These are phyloP conservation scores for Saposhnikovia divaricata DNA, from an alignment of 129 eudicot genomes.

Conservation along the genomic window DNA sequence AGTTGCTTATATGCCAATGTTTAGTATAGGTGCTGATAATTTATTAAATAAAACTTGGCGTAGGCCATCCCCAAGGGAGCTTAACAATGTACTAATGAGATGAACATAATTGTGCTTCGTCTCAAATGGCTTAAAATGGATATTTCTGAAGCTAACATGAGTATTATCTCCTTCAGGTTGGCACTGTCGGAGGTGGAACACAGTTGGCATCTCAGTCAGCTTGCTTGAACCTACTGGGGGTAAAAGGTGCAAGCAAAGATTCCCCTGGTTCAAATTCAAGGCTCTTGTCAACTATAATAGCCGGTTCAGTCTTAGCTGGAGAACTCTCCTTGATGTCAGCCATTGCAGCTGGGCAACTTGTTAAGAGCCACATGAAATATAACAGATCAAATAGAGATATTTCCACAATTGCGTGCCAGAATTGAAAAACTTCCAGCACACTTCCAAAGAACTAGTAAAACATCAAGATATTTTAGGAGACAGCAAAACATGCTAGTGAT, in stretches of 20 bases:
- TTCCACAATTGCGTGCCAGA: conserved; percentile 2
- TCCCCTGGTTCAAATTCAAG: conserved; percentile 19
- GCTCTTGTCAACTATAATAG: conserved; percentile 25
- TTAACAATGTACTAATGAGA: neutral
- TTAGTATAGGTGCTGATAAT: neutral
- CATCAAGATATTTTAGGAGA: neutral
- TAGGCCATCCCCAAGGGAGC: neutral
- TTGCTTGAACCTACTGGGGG: conserved; percentile 29
- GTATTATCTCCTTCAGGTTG: neutral
- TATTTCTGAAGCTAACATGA: neutral
- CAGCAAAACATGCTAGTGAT: neutral
- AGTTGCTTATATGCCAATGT: neutral
- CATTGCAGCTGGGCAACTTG: conserved; percentile 35
- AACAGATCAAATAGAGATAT: conserved; percentile 26
- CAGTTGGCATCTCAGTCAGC: conserved; percentile 29
- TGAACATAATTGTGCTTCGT: neutral
- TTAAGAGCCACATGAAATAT: conserved; percentile 38
- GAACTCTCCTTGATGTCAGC: conserved; percentile 39
- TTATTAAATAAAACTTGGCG: neutral
- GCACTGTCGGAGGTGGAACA: conserved; percentile 22
- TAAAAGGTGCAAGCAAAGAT: conserved; percentile 23
- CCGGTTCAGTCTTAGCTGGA: conserved; percentile 33
- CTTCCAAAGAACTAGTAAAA: neutral
- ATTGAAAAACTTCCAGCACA: neutral
- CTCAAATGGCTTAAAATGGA: neutral